Percentiles rank a stretch among this genome's conserved stretches.
Conservation (phyloP, 2,329 filamentous ascomycete genomes). For the Talaromyces sp. region DNA sequence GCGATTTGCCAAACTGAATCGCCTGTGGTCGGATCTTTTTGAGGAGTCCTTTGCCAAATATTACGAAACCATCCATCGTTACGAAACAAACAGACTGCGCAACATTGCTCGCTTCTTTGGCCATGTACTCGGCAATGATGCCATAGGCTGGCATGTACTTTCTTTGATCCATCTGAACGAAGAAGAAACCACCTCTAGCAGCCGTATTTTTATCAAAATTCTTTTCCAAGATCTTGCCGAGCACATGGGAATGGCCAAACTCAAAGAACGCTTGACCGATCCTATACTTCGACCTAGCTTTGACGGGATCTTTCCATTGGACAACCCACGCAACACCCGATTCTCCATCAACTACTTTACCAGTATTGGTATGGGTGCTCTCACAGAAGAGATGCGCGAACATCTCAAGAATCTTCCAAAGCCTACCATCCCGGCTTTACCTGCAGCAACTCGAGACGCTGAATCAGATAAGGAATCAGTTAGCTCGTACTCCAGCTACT, state of each 20-base stretch:
- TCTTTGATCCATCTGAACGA: constrained; percentile 85
- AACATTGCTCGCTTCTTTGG: constrained; percentile 96
- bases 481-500: constrained; percentile 64
- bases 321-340: constrained; percentile 82
- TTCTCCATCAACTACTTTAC: constrained; percentile 99
- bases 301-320: constrained; percentile 80
- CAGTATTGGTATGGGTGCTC: constrained; percentile 87
- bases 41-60: constrained; percentile 86
- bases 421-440: constrained; percentile 66
- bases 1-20: constrained; percentile 91
- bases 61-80: constrained; percentile 95
- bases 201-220: constrained; percentile 98
- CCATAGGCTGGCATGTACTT: constrained; percentile 86
- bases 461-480: constrained; percentile 61
- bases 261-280: constrained; percentile 72
- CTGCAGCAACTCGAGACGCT: constrained; percentile 46
- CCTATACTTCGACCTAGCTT: constrained; percentile 73
- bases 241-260: constrained; percentile 74
- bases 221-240: constrained; percentile 88
- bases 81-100: constrained; percentile 89
- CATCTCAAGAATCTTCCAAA: constrained; percentile 85
- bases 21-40: constrained; percentile 89
- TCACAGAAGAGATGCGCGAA: constrained; percentile 94
- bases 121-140: constrained; percentile 80
- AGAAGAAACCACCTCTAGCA: constrained; percentile 93